phyloP scores from a whole-genome alignment of 2,329 filamentous ascomycete genomes.

The Calonectria pseudoreteaudii region DNA sequence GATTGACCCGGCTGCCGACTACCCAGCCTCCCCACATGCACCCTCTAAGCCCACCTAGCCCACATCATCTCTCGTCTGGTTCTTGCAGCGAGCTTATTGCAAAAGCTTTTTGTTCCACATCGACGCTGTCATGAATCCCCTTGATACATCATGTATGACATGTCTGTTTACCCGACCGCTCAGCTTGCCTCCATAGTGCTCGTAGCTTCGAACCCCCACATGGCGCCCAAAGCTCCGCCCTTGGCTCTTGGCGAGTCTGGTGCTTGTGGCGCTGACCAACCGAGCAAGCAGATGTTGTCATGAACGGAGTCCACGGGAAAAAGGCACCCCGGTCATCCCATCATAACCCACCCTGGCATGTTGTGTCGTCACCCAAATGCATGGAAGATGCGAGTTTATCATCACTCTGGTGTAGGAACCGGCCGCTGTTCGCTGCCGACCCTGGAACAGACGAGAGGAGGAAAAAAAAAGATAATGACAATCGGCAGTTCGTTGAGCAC shows the following conservation, averaged over 20 bases:
- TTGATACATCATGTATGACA: not conserved
- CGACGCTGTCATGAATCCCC: not conserved
- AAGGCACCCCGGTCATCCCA: not conserved
- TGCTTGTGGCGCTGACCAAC: slow-evolving; percentile 8
- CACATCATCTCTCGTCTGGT: not conserved
- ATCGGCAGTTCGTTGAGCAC: not conserved
- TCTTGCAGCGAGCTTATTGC: slow-evolving; percentile 5
- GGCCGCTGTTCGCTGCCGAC: not conserved
- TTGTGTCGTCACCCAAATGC: slow-evolving; percentile 1
- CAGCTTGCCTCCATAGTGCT: not conserved
- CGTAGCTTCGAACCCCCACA: not conserved
- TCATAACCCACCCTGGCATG: slow-evolving; percentile 1
- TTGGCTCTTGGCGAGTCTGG: not conserved
- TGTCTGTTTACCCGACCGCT: not conserved
- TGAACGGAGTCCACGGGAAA: not conserved
- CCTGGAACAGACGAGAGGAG: not conserved
- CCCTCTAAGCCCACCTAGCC: not conserved
- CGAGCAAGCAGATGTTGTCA: not conserved
- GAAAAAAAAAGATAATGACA: not conserved
- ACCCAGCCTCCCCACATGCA: not conserved
- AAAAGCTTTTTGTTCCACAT: not conserved
- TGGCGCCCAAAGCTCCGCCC: not conserved
- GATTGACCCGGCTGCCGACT: not conserved
- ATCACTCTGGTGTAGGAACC: not conserved
- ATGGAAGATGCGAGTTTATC: not conserved